Evolutionary conservation across 2,329 filamentous ascomycete species (phyloP).

Genomic region (Curvularia sp.): DNA sequence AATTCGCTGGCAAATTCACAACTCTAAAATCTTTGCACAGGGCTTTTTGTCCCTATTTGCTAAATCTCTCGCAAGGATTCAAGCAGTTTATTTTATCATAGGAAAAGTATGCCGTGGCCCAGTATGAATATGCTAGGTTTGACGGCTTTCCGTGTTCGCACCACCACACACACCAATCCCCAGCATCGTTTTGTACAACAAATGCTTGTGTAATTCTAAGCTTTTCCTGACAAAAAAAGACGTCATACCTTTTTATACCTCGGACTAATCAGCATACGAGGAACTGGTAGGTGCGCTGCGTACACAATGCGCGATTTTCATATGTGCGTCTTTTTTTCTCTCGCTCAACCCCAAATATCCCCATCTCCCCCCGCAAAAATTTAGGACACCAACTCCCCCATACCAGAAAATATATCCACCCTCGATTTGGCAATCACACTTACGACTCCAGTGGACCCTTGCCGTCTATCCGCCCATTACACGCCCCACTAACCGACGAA

Average conservation of each 20-base stretch:
- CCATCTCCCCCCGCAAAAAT: constrained; percentile 43
- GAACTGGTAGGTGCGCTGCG: not conserved
- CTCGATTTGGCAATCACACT: not conserved
- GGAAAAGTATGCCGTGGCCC: not conserved
- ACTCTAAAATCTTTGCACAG: not conserved
- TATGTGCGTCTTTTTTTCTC: constrained; percentile 21
- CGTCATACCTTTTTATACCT: not conserved
- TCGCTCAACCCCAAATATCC: constrained; percentile 33
- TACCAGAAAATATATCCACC: not conserved
- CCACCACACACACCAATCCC: not conserved
- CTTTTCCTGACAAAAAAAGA: not conserved
- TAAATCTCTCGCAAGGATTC: not conserved
- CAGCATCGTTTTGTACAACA: not conserved
- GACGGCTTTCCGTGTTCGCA: no score
- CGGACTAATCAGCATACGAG: not conserved
- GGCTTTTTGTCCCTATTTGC: not conserved
- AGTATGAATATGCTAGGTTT: not conserved
- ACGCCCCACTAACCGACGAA: not conserved
- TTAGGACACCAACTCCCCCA: not conserved
- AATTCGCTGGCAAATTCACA: not conserved
- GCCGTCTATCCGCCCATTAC: not conserved
- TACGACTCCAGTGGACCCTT: not conserved
- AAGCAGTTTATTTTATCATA: not conserved
- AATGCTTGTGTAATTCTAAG: no score
- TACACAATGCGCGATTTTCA: constrained; percentile 4